Conservation (phyloP, 208 protist species). For the Balamuthia mandrillaris region DNA sequence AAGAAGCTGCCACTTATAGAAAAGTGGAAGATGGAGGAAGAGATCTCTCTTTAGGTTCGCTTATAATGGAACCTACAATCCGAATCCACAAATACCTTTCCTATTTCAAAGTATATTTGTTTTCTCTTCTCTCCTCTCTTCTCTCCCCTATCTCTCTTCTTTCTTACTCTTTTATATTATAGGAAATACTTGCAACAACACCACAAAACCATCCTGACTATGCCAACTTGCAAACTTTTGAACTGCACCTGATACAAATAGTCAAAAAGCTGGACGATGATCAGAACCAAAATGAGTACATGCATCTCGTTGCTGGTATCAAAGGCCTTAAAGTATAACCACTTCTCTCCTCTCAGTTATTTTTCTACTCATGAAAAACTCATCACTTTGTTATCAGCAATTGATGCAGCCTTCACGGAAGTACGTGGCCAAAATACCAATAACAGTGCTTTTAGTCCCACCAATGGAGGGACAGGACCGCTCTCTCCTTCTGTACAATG, state of each 20-base stretch:
- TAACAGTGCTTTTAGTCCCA: not conserved
- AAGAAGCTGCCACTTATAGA: not conserved
- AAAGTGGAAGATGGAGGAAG: not conserved
- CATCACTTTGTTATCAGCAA: not conserved
- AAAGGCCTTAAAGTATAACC: constrained; percentile 2
- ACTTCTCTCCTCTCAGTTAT: not conserved
- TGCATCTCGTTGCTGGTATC: not conserved
- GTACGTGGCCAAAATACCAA: not conserved
- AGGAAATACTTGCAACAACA: constrained; percentile 20
- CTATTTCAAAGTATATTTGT: not conserved
- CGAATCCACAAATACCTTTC: constrained; percentile 36
- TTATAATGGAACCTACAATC: not conserved
- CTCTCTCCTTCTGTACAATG: constrained; percentile 12
- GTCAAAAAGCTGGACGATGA: constrained; percentile 21
- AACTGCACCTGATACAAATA: not conserved
- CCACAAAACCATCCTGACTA: constrained; percentile 15
- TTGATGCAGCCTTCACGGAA: constrained; percentile 6
- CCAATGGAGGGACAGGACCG: not conserved
- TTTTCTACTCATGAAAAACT: too few relatives aligned
- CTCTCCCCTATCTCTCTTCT: too few relatives aligned
- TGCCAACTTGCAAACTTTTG: not conserved
- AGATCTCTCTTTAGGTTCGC: not conserved
- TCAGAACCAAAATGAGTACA: constrained; percentile 27
- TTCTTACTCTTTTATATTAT: too few relatives aligned
- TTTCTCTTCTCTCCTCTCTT: not conserved